phyloP scores from a whole-genome alignment of 2,329 filamentous ascomycete genomes.

The Paecilomyces fulvus region DNA sequence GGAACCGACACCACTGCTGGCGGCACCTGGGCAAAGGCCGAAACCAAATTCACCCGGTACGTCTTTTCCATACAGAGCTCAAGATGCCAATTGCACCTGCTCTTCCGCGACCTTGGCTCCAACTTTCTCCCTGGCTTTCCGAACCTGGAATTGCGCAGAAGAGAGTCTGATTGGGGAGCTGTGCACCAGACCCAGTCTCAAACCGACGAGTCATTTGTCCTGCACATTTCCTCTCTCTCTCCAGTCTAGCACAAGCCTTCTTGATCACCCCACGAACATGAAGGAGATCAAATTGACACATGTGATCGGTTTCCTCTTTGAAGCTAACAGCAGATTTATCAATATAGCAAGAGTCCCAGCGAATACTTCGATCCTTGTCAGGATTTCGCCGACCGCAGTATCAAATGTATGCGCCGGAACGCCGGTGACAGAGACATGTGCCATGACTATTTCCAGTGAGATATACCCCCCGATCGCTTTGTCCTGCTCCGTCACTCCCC shows the following conservation, averaged over 20 bases:
- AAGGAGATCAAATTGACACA: conserved; percentile 2
- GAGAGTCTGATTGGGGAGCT: not conserved
- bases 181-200: conserved; percentile 4
- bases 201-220: conserved; percentile 4
- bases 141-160: too few relatives aligned
- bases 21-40: conserved; percentile 46
- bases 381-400: conserved; percentile 75
- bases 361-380: conserved; percentile 95
- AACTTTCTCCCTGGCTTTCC: too few relatives aligned
- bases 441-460: conserved; percentile 89
- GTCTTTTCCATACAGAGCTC: conserved; percentile 12
- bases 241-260: too few relatives aligned
- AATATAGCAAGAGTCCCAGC: conserved; percentile 68
- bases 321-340: not conserved
- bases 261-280: too few relatives aligned
- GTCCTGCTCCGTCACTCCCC: not conserved
- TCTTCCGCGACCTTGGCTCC: too few relatives aligned
- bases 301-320: conserved; percentile 4
- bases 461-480: conserved; percentile 1
- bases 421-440: conserved; percentile 83
- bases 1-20: conserved; percentile 10
- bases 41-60: conserved; percentile 57
- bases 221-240: not conserved
- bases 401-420: conserved; percentile 83
- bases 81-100: not conserved